Conservation (phyloP, 345 rosid species). For the Eutrema heterophyllum region DNA sequence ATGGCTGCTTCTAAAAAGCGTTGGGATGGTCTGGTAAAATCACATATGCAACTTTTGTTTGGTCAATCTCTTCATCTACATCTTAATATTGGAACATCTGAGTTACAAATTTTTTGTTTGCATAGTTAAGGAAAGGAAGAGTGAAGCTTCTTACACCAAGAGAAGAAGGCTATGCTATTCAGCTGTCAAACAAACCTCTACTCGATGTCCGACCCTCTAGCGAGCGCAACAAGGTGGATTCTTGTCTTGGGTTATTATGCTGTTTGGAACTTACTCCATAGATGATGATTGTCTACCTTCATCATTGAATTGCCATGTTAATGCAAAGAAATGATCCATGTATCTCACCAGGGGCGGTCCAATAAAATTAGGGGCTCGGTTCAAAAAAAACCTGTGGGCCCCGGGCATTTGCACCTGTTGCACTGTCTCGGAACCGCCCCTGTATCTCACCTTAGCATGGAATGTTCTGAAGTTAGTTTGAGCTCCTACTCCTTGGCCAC, state of each 20-base stretch:
- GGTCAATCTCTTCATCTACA: neutral
- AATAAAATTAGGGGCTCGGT: too few species aligned
- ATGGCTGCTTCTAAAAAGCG: conserved; percentile 91
- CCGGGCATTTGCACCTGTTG: too few species aligned
- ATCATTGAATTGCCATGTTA: neutral
- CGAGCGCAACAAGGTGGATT: conserved; percentile 63
- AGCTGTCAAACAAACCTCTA: conserved; percentile 69
- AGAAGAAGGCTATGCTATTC: conserved; percentile 92
- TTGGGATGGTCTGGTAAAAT: conserved; percentile 83
- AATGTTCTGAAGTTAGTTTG: neutral
- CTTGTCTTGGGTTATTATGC: neutral
- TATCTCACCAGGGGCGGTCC: too few species aligned
- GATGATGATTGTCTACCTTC: neutral
- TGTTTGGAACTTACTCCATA: neutral
- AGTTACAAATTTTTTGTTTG: neutral
- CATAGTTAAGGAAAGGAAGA: conserved; percentile 74
- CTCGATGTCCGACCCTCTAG: conserved; percentile 81
- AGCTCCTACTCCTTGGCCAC: neutral
- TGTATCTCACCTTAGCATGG: neutral
- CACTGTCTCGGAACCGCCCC: too few species aligned
- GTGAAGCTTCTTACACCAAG: conserved; percentile 77
- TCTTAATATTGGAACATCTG: neutral
- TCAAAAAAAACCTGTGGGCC: too few species aligned
- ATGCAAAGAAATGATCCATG: neutral
- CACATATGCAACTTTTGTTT: neutral